These are phyloP conservation scores for Scenedesmus sp. DNA, from an alignment of 163 green algal species.

Conservation along the genomic window DNA sequence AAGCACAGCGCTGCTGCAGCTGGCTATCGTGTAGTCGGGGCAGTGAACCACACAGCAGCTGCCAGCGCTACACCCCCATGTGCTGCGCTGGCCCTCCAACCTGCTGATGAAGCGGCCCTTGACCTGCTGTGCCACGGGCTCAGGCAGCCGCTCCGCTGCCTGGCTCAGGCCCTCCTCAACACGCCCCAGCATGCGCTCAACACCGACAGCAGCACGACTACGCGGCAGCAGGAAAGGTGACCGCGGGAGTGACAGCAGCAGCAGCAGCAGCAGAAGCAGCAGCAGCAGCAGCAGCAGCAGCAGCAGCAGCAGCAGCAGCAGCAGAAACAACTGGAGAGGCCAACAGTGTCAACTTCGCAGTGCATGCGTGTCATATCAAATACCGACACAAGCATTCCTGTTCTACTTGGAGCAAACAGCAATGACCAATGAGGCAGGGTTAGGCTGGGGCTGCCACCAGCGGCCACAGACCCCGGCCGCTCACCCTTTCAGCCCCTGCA, in stretches of 20 bases:
- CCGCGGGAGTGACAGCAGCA: neutral
- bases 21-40: no score
- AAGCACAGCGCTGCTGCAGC: no score
- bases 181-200: slow-evolving; percentile 30
- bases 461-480: neutral
- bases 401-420: no score
- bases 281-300: neutral
- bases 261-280: neutral
- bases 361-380: no score
- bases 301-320: neutral
- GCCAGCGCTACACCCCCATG: no score
- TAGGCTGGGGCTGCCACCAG: no score
- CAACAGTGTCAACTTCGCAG: neutral
- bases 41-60: no score
- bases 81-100: neutral
- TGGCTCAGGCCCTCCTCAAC: slow-evolving; percentile 27
- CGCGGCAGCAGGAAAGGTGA: neutral
- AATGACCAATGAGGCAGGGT: no score
- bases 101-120: slow-evolving; percentile 34
- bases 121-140: slow-evolving; percentile 19
- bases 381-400: no score
- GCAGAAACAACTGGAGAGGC: neutral
- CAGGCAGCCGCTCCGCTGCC: slow-evolving; percentile 32
- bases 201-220: slow-evolving; percentile 32
- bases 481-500: slow-evolving; percentile 15